phyloP scores from a whole-genome alignment of 176 grass and related monocot species.

The Carex pumila region DNA sequence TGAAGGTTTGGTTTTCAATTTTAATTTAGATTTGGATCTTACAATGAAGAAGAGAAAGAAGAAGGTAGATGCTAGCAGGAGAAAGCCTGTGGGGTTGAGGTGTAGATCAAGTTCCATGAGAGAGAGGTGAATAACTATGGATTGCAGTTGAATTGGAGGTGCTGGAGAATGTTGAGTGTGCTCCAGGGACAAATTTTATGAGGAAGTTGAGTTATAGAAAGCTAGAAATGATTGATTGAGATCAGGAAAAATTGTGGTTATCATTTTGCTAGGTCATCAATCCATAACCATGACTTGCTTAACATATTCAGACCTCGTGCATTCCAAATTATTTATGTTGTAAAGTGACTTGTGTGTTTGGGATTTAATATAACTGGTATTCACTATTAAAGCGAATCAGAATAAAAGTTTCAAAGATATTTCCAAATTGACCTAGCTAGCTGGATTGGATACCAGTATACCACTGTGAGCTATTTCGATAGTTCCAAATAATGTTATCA shows the following conservation, averaged over 20 bases:
- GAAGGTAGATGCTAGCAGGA: background rate
- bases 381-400: background rate
- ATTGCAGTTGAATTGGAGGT: background rate
- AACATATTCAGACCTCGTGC: background rate
- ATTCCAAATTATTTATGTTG: background rate
- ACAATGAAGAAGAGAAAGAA: background rate
- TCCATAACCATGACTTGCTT: background rate
- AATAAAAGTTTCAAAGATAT: background rate
- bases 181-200: background rate
- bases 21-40: constrained; percentile 9
- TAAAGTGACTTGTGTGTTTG: background rate
- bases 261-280: background rate
- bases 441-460: no score
- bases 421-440: no score
- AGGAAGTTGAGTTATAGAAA: background rate
- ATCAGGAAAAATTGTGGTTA: background rate
- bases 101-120: background rate
- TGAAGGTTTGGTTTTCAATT: background rate
- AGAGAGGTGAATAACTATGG: background rate
- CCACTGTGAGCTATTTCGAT: background rate
- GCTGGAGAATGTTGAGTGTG: background rate
- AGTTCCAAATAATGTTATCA: background rate
- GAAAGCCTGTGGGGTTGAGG: background rate
- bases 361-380: background rate
- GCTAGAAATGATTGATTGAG: background rate